Base-by-base conservation (phyloP, 2,329 filamentous ascomycete genomes). In the Dactylella cylindrospora region DNA sequence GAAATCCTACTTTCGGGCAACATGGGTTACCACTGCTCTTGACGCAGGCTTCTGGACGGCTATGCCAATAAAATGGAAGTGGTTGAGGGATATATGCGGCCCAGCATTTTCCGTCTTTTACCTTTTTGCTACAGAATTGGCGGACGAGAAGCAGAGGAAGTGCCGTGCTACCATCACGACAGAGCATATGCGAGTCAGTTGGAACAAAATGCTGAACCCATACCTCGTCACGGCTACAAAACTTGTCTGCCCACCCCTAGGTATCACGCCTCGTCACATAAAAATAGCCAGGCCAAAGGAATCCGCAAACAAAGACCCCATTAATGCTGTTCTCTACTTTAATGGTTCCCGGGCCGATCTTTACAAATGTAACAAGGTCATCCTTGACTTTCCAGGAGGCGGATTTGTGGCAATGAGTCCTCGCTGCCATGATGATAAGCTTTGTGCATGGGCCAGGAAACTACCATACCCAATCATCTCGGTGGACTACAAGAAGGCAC, bases 1-100 rank as follows among this genome's bases (percentile, higher is more conserved):
- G 50, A 80, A 88, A 45, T 84, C 87, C 22, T 98, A 94, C 75
- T 98, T 95, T 73, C 85, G 93, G 41, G 93, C 93, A 51, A 98
- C 93, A 71, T 98, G 93, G 93, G 82, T 97, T 12, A 84, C 93
- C 47, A 98, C 93, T 0, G 93, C 90, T 0, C 75, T 98, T 62
- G 93, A 98, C 69, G 93, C 93, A 4, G 93, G 93, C 1, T 98
- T 96, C 73, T 98, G 93, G 93, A 95, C 90, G 0, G 93, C 93
- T 26, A 98, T 98, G 93, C 85, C 84, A 69, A 90, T 98, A 66
- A 82, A 81, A 53, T 78, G 78, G 40, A 90, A 86, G 69, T 90
- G 87, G 82, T 68, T 95, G 33, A 80, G 90, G 31, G 90, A 97
- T 71, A 71, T 95, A 10, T 82, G 86, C 7, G 90, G 88, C 70